Evolutionary conservation across 2,329 filamentous ascomycete species (phyloP).

Genomic region (Ophiognomonia clavigignenti-juglandacearum): DNA sequence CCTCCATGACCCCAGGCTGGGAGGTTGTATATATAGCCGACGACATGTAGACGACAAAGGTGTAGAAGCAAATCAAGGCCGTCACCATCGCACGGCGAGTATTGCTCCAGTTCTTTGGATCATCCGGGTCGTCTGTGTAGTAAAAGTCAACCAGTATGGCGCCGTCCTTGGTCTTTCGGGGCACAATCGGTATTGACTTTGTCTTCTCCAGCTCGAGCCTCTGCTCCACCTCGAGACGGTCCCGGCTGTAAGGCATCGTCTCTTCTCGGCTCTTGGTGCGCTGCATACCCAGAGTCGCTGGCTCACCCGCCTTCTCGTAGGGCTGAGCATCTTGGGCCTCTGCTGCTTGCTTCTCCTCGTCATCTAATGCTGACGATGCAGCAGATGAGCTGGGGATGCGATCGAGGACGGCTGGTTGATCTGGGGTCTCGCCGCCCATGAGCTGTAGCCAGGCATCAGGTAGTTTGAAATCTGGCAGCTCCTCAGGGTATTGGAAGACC

Average conservation of each 20-base stretch:
- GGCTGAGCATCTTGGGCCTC: slow-evolving; percentile 17
- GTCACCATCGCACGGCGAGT: slow-evolving; percentile 31
- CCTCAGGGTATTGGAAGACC: slow-evolving; percentile 55
- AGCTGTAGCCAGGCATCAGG: slow-evolving; percentile 62
- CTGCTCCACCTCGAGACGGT: slow-evolving; percentile 21
- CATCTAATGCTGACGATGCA: slow-evolving; percentile 12
- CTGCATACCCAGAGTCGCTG: slow-evolving; percentile 15
- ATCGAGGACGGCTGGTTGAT: slow-evolving; percentile 11
- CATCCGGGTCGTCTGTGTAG: slow-evolving; percentile 42
- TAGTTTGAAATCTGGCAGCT: slow-evolving; percentile 61
- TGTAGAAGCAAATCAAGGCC: slow-evolving; percentile 41
- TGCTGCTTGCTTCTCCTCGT: slow-evolving; percentile 20
- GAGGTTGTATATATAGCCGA: slow-evolving; percentile 35
- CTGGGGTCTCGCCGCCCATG: slow-evolving; percentile 65
- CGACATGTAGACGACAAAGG: slow-evolving; percentile 37
- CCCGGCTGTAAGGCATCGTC: slow-evolving; percentile 21
- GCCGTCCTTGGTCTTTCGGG: slow-evolving; percentile 24
- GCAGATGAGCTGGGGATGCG: slow-evolving; percentile 5
- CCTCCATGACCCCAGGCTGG: slow-evolving; percentile 37
- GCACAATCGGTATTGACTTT: slow-evolving; percentile 24
- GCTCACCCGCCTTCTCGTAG: slow-evolving; percentile 9
- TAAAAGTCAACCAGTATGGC: slow-evolving; percentile 34
- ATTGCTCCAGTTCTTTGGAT: slow-evolving; percentile 45
- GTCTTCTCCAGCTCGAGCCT: slow-evolving; percentile 23
- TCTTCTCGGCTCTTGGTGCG: slow-evolving; percentile 21